A percentile compares a stretch with the other conserved stretches of the same genome.
Conservation (phyloP, 208 protist species). For the Angomonas deanei region DNA sequence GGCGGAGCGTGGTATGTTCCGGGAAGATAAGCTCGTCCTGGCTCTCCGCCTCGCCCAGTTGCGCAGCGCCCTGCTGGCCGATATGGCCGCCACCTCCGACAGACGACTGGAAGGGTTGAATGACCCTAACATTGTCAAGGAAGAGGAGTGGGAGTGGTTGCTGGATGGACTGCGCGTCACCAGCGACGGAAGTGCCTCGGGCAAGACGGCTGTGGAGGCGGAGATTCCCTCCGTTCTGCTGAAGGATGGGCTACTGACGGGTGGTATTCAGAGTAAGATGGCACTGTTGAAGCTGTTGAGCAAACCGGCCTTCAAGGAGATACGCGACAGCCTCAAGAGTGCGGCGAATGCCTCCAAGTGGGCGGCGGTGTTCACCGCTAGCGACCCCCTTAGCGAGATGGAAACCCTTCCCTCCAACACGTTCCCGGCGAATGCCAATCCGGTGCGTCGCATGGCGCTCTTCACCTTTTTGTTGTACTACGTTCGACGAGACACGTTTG, state of each 20-base stretch:
- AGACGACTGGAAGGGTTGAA: not conserved
- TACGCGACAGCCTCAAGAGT: conserved; percentile 52
- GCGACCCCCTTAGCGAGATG: conserved; percentile 26
- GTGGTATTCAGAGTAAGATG: conserved; percentile 20
- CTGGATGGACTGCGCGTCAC: conserved; percentile 21
- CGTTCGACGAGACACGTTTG: conserved; percentile 73
- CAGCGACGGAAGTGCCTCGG: not conserved
- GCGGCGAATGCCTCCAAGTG: conserved; percentile 29
- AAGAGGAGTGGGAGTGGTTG: conserved; percentile 71
- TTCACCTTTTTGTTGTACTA: conserved; percentile 63
- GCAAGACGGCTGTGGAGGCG: not conserved
- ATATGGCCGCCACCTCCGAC: not conserved
- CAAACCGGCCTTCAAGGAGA: conserved; percentile 50
- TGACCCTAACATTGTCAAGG: conserved; percentile 19
- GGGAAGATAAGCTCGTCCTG: conserved; percentile 92
- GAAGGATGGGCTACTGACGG: conserved; percentile 16
- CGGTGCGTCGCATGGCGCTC: conserved; percentile 47
- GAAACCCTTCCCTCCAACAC: conserved; percentile 26
- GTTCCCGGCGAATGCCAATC: conserved; percentile 27
- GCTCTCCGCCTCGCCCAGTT: conserved; percentile 92
- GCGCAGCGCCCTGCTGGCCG: conserved; percentile 49
- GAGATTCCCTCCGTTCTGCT: conserved; percentile 14
- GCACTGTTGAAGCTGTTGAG: conserved; percentile 41
- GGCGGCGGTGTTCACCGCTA: conserved; percentile 43
- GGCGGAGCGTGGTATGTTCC: conserved; percentile 89